Evolutionary conservation across 148 eudicot species (phyloP).

Genomic region (Rheum nobile): DNA sequence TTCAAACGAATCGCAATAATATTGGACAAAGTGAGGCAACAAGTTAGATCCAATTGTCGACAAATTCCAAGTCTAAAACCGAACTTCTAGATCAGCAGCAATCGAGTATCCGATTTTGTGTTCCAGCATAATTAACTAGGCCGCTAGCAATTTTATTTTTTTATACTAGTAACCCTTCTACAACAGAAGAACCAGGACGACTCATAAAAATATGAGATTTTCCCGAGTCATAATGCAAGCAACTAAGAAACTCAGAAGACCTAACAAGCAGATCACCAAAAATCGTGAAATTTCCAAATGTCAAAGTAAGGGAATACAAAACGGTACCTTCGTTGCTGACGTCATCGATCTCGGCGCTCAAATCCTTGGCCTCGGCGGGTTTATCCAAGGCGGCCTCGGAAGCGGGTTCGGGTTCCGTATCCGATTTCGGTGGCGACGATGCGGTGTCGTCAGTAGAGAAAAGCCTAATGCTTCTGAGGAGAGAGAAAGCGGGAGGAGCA

Average conservation of each 20-base stretch:
- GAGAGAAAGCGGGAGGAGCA: slow-evolving; percentile 8
- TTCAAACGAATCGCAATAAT: not conserved
- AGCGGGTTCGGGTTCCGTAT: slow-evolving; percentile 13
- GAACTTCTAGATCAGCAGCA: not conserved
- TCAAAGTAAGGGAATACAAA: not conserved
- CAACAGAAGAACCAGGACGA: not conserved
- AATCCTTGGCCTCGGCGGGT: slow-evolving; percentile 17
- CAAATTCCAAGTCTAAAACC: not conserved
- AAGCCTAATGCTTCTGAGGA: slow-evolving; percentile 16
- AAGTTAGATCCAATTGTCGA: not conserved
- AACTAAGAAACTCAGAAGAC: not conserved
- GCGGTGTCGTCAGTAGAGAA: slow-evolving; percentile 34
- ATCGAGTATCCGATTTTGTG: not conserved
- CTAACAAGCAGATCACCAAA: not conserved
- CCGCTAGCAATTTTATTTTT: not conserved
- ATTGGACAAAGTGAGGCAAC: not conserved
- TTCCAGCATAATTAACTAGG: not conserved
- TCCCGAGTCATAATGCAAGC: not conserved
- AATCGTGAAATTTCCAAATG: not conserved
- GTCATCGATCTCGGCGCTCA: slow-evolving; percentile 26
- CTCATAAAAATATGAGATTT: not conserved
- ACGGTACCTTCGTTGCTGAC: slow-evolving; percentile 40
- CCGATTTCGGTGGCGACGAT: not conserved
- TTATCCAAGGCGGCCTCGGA: slow-evolving; percentile 14
- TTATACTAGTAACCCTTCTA: no score